Evolutionary conservation across 1,284 basidiomycete species (phyloP), one percentile per base, ranked within the genome.

Genomic region (Pisolithus thermaeus): DNA sequence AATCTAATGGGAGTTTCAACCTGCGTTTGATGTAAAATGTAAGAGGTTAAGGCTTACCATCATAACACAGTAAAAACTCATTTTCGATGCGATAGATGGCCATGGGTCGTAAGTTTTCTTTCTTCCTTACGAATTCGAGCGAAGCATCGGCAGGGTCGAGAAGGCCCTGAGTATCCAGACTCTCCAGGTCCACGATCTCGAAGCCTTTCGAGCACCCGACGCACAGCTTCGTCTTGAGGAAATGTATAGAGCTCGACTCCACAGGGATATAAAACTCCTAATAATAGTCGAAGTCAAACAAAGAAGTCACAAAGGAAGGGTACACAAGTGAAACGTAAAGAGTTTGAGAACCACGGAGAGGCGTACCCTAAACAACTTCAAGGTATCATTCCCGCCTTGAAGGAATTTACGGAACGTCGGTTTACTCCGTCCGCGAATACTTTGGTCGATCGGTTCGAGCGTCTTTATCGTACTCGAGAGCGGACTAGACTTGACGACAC

Each of bases 231-330:
- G 95, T 97, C 77, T 97, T 97, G 61, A 99, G 79, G 74, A 97
- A 98, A 72, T 98, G 94, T 46, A 99, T 91, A 8, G 94, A 97
- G 57, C 85, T 92, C 47, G 92, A 96, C 70, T 98, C 95, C 16
- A 97, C 92, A 0, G 97, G 96, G 53, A 99, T 97, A 70, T 99
- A 99, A 71, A 99, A 99, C 70, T 99, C 92, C 90, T 93, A 61
- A 14, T 35, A 35, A 35, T 16, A 14, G 12, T 30, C 22, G 60
- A 32, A 37, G 46, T 27, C 25, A 27, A 27, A 27, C 25, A 27
- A 27, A 25, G 6, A 25, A 27, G 7, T 27, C 5, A 27, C 7
- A 7, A 27, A 5, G 7, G 7, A 27, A 6, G 5, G 7, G 7
- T 20, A 7, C 25, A 7, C 7, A 27, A 27, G 25, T 27, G 25